Evolutionary conservation across 2,329 filamentous ascomycete genomes (phyloP), one percentile per base, ranked within the genome.

Genomic region (Thelonectria rubi): DNA sequence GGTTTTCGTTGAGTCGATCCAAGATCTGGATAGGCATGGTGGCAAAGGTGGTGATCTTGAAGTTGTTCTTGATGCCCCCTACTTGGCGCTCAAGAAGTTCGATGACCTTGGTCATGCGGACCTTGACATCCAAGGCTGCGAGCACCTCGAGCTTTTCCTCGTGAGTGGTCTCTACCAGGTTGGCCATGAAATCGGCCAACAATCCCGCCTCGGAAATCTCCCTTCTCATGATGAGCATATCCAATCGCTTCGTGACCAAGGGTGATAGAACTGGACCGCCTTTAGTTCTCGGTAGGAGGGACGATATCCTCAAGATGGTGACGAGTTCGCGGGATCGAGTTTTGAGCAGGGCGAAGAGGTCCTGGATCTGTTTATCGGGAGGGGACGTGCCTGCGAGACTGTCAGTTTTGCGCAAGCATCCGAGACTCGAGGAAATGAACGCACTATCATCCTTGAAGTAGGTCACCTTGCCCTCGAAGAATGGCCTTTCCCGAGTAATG

Each of bases 181-280:
- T 97, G 40, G 93, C 90, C 93, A 99, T 97, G 75, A 98, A 98
- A 75, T 99, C 95, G 7, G 95, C 94, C 10, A 99, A 83, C 9
- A 88, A 81, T 2, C 94, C 94, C 1, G 94, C 94, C 68, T 98
- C 93, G 43, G 87, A 83, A 52, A 95, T 76, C 61, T 93, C 89
- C 74, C 95, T 96, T 75, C 90, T 88, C 32, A 88, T 85, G 65
- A 99, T 97, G 76, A 93, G 95, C 55, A 94, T 80, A 72, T 98
- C 94, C 45, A 99, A 86, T 54, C 94, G 88, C 52, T 93, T 88
- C 0, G 93, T 93, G 54, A 98, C 84, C n/a, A 94, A 81, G 1
- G 94, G 94, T 3, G 93, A 94, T 15, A 98, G 80, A 4, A 85
- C 84, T 0, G 87, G 84, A 20, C 86, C 82, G 49, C 84, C 81